Evolutionary conservation across 495 filamentous ascomycete species (phyloP), one percentile per base, ranked within the genome.

Genomic region (Glutinoglossum americanum): DNA sequence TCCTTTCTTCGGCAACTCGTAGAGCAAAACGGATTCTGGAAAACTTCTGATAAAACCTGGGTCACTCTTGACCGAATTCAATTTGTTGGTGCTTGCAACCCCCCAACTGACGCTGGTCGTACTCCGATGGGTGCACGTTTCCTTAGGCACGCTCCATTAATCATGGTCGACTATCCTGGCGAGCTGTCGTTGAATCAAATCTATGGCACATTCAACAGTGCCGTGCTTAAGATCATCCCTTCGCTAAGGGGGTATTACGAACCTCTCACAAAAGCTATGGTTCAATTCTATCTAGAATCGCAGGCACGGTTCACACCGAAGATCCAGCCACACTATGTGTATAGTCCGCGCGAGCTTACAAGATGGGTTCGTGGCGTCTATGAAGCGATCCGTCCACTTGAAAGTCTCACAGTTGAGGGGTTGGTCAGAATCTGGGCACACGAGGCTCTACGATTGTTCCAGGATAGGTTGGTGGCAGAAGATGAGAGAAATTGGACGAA

Each of bases 121-220:
- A 95, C 90, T 1, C 81, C 92, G 2, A 83, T 99, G 79, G 92
- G 86, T 15, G 79, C 87, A 44, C 75, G 92, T 64, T 99, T 97
- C 77, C 74, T 99, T 62, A 79, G 93, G 41, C 92, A 99, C 70
- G 84, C 92, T 33, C 92, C 92, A 13, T 76, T 99, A 44, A 84
- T 99, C 65, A 99, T 99, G 92, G 92, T 99, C 39, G 92, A 97
- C 64, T 99, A 99, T 67, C 92, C 92, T 59, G 92, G 93, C 63
- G 89, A 99, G 70, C 72, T 85, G 41, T 99, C 92, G 7, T 76
- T 99, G 55, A 82, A 77, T 39, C 92, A 99, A 65, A 99, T 99
- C 58, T 99, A 99, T 68, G 89, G 93, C 63, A 97, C 92, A 1
- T 99, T 99, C 77, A 99, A 94, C 69, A 87, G 77, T 61, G 92